Conservation (phyloP, 805 yeast species). For the Metschnikowia orientalis region DNA sequence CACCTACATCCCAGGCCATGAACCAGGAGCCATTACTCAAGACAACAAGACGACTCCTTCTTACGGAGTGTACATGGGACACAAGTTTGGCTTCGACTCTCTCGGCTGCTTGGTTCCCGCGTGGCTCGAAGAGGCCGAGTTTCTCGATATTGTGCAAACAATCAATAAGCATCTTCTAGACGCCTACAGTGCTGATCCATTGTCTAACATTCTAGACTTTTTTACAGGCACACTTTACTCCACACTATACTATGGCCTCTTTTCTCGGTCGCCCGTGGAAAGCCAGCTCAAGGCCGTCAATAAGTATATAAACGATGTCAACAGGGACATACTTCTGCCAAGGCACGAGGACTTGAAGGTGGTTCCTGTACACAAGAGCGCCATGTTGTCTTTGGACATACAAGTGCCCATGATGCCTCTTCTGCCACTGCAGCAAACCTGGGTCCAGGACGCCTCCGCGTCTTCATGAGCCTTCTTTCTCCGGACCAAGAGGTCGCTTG, state of each 20-base stretch:
- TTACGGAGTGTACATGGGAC: slow-evolving; percentile 3
- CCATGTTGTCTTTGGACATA: slow-evolving; percentile 55
- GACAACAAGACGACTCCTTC: background rate
- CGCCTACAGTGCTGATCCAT: slow-evolving; percentile 37
- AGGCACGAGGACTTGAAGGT: slow-evolving; percentile 28
- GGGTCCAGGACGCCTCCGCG: no score
- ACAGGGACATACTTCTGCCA: slow-evolving; percentile 16
- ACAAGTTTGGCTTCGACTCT: slow-evolving; percentile 52
- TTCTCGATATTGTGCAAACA: slow-evolving; percentile 34
- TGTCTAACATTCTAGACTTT: slow-evolving; percentile 27
- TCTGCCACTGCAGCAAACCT: no score
- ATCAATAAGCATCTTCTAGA: slow-evolving; percentile 41
- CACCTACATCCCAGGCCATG: slow-evolving; percentile 50
- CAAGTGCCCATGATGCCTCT: slow-evolving; percentile 47
- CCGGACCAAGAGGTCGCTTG: no score
- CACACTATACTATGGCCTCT: slow-evolving; percentile 15
- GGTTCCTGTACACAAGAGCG: slow-evolving; percentile 50
- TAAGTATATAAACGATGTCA: slow-evolving; percentile 25
- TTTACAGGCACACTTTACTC: slow-evolving; percentile 36
- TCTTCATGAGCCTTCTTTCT: no score
- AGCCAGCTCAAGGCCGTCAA: slow-evolving; percentile 40
- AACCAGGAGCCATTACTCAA: slow-evolving; percentile 51
- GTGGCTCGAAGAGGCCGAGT: slow-evolving; percentile 29
- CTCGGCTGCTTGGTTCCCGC: slow-evolving; percentile 40
- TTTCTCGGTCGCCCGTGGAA: slow-evolving; percentile 23